Percentiles rank a stretch among this genome's conserved stretches.
These are phyloP conservation scores for Taiozyma sp. DNA, from an alignment of 1,139 yeast species.

Conservation along the genomic window DNA sequence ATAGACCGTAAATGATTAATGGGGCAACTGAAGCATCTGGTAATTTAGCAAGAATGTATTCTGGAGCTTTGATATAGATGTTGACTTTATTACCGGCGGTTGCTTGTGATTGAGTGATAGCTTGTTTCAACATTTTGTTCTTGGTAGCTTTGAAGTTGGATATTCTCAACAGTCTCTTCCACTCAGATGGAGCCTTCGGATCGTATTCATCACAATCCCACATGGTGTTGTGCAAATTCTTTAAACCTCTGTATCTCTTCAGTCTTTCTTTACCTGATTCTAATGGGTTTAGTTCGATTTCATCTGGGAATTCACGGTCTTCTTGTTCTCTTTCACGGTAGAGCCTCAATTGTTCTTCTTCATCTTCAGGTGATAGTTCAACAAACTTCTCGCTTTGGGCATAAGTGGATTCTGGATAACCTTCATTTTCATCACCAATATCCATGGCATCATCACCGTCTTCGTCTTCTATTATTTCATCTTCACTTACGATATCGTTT, in stretches of 20 bases:
- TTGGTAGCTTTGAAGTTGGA: conserved; percentile 76
- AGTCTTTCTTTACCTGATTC: conserved; percentile 75
- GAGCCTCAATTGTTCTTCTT: conserved; percentile 66
- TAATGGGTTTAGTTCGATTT: conserved; percentile 74
- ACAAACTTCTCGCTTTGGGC: conserved; percentile 58
- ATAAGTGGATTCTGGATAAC: conserved; percentile 32
- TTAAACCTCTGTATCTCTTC: conserved; percentile 78
- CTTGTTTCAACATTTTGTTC: conserved; percentile 63
- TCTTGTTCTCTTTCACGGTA: conserved; percentile 72
- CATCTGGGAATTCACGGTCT: conserved; percentile 94
- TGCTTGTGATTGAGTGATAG: conserved; percentile 51
- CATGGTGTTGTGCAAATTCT: conserved; percentile 69
- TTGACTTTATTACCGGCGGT: conserved; percentile 63
- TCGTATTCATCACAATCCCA: conserved; percentile 91
- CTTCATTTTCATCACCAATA: conserved; percentile 33
- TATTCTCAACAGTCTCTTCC: conserved; percentile 72
- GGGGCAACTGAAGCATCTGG: conserved; percentile 39
- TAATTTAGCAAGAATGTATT: conserved; percentile 39
- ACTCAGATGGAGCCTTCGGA: conserved; percentile 68
- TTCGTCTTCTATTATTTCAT: conserved; percentile 29
- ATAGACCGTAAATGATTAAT: conserved; percentile 64
- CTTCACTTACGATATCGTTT: conserved; percentile 36
- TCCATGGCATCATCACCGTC: conserved; percentile 36
- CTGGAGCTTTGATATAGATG: conserved; percentile 61
- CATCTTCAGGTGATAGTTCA: conserved; percentile 80